Base-by-base conservation (phyloP, 2,329 filamentous ascomycete genomes). In the Fusarium beomiforme region DNA sequence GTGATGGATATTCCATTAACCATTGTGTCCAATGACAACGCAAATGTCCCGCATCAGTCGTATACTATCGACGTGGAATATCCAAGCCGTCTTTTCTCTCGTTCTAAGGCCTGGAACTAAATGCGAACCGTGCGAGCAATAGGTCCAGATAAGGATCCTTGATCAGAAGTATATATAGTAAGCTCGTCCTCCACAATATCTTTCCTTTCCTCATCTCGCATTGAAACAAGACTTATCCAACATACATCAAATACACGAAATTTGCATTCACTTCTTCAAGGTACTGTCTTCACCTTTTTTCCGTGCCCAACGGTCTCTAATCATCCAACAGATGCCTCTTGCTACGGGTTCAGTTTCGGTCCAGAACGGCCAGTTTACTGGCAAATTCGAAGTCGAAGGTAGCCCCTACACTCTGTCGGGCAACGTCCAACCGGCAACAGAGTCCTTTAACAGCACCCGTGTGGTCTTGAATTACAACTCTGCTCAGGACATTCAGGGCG, bases 401-500 rank as follows among this genome's bases (percentile, higher is more conserved):
- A 11, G 0, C 10, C 0, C 14, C 1, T 19, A 34, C 29, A 6
- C 5, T 8, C 13, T 50, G 19, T 10, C 29, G 8, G 46, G 46
- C 6, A 19, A 1, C 8, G 0, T 11, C 8, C 17, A 5, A 5
- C 16, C 46, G 6, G 21, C 47, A 6, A 34, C 16, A 4, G 8
- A 19, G 17, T 8, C 31, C 16, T 50, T 50, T 12, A 5, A 24
- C 14, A 50, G 31, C 5, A 10, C 3, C 3, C 3, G 16, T 10
- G 31, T 31, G 12, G 24, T 6, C 3, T 17, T 34, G 21, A 8
- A 50, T 6, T 50, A 50, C 9, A 11, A 8, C 8, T 50, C 8
- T n/a, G 1, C 4, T n/a, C 12, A 4, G 4, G 14, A 2, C 5
- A 21, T 50, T 3, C 4, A 10, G 3, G 31, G 29, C 2, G 11